Conservation (phyloP, 176 grass and related monocot genomes). For the Phoenix roebelenii region DNA sequence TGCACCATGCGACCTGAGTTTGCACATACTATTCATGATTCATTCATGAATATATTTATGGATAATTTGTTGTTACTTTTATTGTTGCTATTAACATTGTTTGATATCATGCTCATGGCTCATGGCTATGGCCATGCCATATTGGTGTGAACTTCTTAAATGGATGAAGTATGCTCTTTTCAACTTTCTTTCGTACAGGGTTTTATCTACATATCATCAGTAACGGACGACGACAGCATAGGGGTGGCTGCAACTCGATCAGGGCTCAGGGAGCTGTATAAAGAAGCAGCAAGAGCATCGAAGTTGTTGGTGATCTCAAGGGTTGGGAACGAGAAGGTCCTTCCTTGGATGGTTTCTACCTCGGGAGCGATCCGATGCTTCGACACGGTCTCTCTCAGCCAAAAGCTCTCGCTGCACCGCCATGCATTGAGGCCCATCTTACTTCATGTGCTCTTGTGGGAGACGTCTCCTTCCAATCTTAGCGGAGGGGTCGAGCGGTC, state of each 20-base stretch:
- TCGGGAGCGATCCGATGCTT: conserved; percentile 74
- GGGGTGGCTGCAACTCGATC: conserved; percentile 56
- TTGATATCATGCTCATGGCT: no score
- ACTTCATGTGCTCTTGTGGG: conserved; percentile 83
- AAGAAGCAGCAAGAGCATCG: conserved; percentile 34
- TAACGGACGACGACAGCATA: conserved; percentile 55
- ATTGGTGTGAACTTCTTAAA: no score
- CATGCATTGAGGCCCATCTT: conserved; percentile 75
- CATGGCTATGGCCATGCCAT: no score
- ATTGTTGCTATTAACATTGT: no score
- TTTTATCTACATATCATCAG: conserved; percentile 84
- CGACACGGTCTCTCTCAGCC: conserved; percentile 93
- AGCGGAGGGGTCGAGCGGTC: background rate
- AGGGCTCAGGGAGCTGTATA: conserved; percentile 56
- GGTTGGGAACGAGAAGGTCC: conserved; percentile 70
- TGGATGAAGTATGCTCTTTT: background rate
- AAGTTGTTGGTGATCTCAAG: conserved; percentile 69
- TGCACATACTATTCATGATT: no score
- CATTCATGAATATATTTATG: no score
- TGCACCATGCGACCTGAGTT: no score
- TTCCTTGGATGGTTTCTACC: conserved; percentile 69
- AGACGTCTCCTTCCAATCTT: conserved; percentile 16
- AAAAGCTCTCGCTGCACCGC: conserved; percentile 88
- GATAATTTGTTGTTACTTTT: no score
- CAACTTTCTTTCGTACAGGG: conserved; percentile 16